These are phyloP conservation scores for Pistacia integerrima DNA, from an alignment of 345 rosid genomes.

Conservation along the genomic window DNA sequence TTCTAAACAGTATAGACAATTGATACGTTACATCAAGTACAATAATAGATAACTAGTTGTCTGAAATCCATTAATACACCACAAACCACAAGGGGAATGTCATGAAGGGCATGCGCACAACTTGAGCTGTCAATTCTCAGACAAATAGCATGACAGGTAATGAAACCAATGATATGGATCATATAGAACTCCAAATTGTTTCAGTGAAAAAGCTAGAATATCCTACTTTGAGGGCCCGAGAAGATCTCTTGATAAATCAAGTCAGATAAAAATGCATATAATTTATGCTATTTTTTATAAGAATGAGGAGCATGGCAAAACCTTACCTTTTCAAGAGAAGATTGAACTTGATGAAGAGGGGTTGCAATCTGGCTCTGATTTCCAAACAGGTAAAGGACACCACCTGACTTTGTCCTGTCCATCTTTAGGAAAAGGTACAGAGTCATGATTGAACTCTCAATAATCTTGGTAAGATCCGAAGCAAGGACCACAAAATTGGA, in stretches of 20 bases:
- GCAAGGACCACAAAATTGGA: constrained; percentile 55
- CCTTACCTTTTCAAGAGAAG: constrained; percentile 69
- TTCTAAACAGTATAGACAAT: neutral
- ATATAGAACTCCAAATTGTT: too few species aligned
- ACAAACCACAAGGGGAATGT: neutral
- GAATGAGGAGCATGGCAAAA: neutral
- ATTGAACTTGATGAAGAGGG: constrained; percentile 75
- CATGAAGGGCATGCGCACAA: neutral
- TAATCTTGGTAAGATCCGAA: constrained; percentile 60
- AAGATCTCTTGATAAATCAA: neutral
- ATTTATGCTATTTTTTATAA: too few species aligned
- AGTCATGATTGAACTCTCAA: constrained; percentile 69
- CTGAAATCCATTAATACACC: neutral
- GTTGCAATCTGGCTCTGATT: constrained; percentile 66
- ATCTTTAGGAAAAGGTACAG: constrained; percentile 70
- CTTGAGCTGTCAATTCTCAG: neutral
- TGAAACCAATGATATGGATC: too few species aligned
- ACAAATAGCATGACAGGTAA: too few species aligned
- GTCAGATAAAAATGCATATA: neutral
- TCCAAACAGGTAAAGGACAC: constrained; percentile 62
- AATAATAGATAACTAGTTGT: neutral
- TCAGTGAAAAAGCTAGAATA: too few species aligned
- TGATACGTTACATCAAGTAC: neutral
- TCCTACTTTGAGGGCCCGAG: neutral
- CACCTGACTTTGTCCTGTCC: constrained; percentile 68